These are phyloP conservation scores for Alternaria ventricosa DNA, from an alignment of 2,329 filamentous ascomycete genomes.

Conservation along the genomic window DNA sequence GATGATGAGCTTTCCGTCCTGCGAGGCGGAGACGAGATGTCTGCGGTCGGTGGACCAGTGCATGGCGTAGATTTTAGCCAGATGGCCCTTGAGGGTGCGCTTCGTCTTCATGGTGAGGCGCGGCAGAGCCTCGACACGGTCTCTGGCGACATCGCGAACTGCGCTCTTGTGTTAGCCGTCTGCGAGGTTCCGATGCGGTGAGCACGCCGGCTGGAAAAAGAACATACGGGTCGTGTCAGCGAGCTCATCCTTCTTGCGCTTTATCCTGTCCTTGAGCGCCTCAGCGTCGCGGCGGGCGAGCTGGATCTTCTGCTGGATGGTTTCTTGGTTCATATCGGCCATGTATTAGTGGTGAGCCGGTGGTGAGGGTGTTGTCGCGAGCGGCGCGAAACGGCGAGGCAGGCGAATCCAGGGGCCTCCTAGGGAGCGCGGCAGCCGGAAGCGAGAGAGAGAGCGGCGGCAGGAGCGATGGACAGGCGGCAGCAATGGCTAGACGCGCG, in stretches of 20 bases:
- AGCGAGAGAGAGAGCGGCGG: constrained; percentile 27
- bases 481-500: constrained; percentile 37
- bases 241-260: constrained; percentile 99
- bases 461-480: constrained; percentile 9
- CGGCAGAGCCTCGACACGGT: constrained; percentile 89
- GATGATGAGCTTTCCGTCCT: constrained; percentile 99
- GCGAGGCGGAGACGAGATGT: constrained; percentile 95
- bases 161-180: constrained; percentile 37
- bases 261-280: constrained; percentile 97
- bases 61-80: constrained; percentile 99
- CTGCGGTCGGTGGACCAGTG: constrained; percentile 99
- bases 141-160: constrained; percentile 93
- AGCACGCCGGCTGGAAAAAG: constrained; percentile 4
- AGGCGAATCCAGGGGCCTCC: constrained; percentile 45
- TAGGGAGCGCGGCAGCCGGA: constrained; percentile 38
- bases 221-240: constrained; percentile 94
- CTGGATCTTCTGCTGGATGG: constrained; percentile 74
- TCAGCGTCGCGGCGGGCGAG: constrained; percentile 97
- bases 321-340: constrained; percentile 60
- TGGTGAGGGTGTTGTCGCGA: constrained; percentile 17
- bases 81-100: constrained; percentile 93
- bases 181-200: neutral
- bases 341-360: constrained; percentile 32
- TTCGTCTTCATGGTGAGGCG: constrained; percentile 97
- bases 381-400: constrained; percentile 29